Evolutionary conservation across 148 eudicot species (phyloP).

Genomic region (Rheum nobile): DNA sequence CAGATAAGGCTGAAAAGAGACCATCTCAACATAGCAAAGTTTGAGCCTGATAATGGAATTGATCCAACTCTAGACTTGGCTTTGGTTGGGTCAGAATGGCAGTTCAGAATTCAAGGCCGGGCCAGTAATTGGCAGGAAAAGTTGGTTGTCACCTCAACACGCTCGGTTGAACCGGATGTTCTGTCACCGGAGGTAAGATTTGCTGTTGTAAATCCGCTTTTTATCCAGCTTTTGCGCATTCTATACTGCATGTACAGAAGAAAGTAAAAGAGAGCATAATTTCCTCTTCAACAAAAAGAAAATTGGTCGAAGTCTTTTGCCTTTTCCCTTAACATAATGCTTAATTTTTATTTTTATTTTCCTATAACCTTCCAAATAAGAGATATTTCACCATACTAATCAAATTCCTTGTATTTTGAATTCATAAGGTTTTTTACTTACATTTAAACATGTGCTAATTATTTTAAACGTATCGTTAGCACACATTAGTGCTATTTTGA

Average conservation of each 20-base stretch:
- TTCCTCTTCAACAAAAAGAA: neutral
- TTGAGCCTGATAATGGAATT: slow-evolving; percentile 94
- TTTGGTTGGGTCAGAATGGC: slow-evolving; percentile 99
- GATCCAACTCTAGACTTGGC: slow-evolving; percentile 93
- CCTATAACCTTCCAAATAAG: neutral
- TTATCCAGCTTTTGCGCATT: neutral
- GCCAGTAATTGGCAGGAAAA: slow-evolving; percentile 99
- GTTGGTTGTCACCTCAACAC: slow-evolving; percentile 91
- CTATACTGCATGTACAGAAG: neutral
- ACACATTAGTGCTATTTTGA: neutral
- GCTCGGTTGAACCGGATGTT: slow-evolving; percentile 93
- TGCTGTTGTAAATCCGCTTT: neutral
- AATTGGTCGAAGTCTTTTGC: neutral
- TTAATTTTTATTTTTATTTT: neutral
- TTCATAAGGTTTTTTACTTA: neutral
- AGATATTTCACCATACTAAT: neutral
- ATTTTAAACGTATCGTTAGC: neutral
- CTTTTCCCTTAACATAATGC: neutral
- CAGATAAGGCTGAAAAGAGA: slow-evolving; percentile 94
- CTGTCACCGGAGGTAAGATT: slow-evolving; percentile 85
- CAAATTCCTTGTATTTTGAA: neutral
- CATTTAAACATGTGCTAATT: neutral
- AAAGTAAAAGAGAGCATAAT: neutral
- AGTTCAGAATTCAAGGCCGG: slow-evolving; percentile 94
- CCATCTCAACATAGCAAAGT: slow-evolving; percentile 92